Conservation (phyloP, 495 filamentous ascomycete genomes). For the Daldinia loculata region DNA sequence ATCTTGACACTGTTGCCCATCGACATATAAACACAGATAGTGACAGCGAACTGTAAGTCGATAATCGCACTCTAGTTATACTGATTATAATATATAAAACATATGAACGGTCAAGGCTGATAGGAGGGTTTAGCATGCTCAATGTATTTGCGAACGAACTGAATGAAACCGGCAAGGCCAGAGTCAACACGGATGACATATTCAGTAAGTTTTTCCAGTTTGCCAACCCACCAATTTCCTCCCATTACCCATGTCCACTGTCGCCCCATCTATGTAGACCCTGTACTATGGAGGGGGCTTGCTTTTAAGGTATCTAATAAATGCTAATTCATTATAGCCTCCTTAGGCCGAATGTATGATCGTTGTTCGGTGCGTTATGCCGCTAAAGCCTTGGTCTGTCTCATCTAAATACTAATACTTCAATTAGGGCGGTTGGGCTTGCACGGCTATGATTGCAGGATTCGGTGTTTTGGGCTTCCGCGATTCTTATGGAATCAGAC, state of each 20-base stretch:
- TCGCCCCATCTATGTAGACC: neutral
- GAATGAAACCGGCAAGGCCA: slow-evolving; percentile 93
- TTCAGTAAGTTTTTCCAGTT: slow-evolving; percentile 60
- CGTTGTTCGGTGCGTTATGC: neutral
- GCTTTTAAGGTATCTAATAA: neutral
- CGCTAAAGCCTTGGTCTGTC: neutral
- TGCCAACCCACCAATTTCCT: neutral
- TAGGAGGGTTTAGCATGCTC: slow-evolving; percentile 48
- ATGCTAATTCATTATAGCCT: neutral
- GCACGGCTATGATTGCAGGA: slow-evolving; percentile 89
- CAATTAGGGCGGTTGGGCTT: slow-evolving; percentile 23
- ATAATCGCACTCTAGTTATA: neutral
- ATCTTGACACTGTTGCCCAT: slow-evolving; percentile 87
- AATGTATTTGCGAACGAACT: slow-evolving; percentile 95
- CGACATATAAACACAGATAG: slow-evolving; percentile 97
- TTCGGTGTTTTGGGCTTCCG: slow-evolving; percentile 91
- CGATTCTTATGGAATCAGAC: slow-evolving; percentile 89
- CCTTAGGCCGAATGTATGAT: neutral
- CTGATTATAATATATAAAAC: neutral
- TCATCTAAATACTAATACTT: neutral
- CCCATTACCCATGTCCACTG: neutral
- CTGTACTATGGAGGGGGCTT: neutral
- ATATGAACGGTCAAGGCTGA: neutral
- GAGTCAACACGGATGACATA: slow-evolving; percentile 90
- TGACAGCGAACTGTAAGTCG: slow-evolving; percentile 73